Evolutionary conservation across 164 flowering plant species (phyloP), one percentile per base, ranked within the genome.

Genomic region (Nymphaea colorata): DNA sequence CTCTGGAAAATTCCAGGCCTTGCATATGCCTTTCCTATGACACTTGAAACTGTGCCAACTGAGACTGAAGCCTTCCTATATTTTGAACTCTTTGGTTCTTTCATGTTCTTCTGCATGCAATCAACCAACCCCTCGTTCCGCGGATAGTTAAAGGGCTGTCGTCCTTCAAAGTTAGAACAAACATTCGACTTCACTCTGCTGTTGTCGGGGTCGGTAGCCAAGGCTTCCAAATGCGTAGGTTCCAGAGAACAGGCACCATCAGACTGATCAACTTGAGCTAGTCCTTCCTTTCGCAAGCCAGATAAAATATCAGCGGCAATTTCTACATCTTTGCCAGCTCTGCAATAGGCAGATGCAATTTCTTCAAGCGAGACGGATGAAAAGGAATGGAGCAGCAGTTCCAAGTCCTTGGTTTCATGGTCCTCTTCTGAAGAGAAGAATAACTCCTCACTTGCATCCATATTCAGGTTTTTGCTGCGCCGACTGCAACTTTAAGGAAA

Each of bases 321-420:
- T 64, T 78, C 72, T 42, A 75, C 77, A 75, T 87, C 71, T 11
- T 69, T 45, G 4, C 83, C 82, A 2, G 88, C 86, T 62, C 74
- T 72, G 71, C 81, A 67, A 76, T 75, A 87, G 36, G 90, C 90
- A 69, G 81, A 73, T 44, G 86, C 84, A 42, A 87, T 86, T 57
- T 82, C 83, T 66, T 69, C 68, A 3, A 84, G 77, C 62, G 87
- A 75, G 72, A 81, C 76, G 5, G 41, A 14, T 42, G 79, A 65
- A 77, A 87, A 87, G 42, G 79, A 79, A 78, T 84, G 80, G 25
- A 81, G 74, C 78, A 87, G 78, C 65, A 62, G 64, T 69, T 70
- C 70, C 81, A 86, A 78, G 10, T 68, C 79, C 57, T 51, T 51
- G 8, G 8, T 15, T 15, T 51, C 3, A 51, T 8, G 57, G 14